These are phyloP conservation scores for Dorcoceras hygrometricum DNA, from an alignment of 257 asterid genomes.

Conservation along the genomic window DNA sequence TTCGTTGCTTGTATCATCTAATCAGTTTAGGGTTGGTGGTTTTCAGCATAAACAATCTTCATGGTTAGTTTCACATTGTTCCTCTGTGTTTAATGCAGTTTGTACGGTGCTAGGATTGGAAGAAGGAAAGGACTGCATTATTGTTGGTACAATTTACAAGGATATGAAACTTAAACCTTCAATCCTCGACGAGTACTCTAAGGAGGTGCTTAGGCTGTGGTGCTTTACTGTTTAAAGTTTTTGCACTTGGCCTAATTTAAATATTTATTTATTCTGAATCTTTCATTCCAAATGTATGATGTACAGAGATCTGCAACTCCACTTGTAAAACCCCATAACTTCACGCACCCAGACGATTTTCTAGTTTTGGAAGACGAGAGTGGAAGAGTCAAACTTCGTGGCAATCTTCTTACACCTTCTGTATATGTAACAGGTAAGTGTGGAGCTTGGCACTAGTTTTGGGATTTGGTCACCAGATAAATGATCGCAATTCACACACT, in stretches of 20 bases:
- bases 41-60: slow-evolving; percentile 14
- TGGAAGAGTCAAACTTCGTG: slow-evolving; percentile 88
- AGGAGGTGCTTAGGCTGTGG: slow-evolving; percentile 56
- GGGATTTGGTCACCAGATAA: background rate
- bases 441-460: slow-evolving; percentile 19
- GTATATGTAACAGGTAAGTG: slow-evolving; percentile 76
- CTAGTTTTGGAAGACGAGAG: slow-evolving; percentile 91
- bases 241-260: slow-evolving; percentile 2
- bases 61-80: slow-evolving; percentile 12
- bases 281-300: slow-evolving; percentile 20
- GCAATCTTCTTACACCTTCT: slow-evolving; percentile 61
- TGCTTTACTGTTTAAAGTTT: slow-evolving; percentile 6
- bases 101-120: slow-evolving; percentile 86
- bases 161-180: slow-evolving; percentile 95
- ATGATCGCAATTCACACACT: background rate
- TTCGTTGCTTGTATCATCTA: background rate
- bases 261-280: slow-evolving; percentile 18
- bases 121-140: slow-evolving; percentile 72
- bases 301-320: slow-evolving; percentile 74
- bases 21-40: slow-evolving; percentile 1
- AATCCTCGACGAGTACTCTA: slow-evolving; percentile 88
- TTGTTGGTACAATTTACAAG: slow-evolving; percentile 89
- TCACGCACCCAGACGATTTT: slow-evolving; percentile 69
- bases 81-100: slow-evolving; percentile 47
- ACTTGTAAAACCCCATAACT: slow-evolving; percentile 69